Evolutionary conservation across 768 basidiomycete species (phyloP).

Genomic region (Boletellus emodensis): DNA sequence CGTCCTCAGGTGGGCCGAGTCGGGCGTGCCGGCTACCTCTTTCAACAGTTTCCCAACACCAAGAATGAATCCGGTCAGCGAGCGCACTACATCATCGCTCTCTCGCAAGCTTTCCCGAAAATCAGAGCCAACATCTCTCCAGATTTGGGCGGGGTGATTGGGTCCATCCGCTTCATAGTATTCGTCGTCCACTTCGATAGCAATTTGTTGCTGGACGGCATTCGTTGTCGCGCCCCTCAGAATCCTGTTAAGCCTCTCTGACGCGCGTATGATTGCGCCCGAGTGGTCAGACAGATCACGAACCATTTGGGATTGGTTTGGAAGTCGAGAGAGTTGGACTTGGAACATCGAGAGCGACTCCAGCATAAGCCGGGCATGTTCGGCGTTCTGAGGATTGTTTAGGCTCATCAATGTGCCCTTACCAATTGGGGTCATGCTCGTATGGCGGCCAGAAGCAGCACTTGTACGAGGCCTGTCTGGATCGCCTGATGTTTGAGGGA

Average conservation of each 20-base stretch:
- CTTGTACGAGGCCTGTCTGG: slow-evolving; percentile 12
- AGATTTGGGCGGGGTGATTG: slow-evolving; percentile 51
- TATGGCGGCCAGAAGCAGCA: slow-evolving; percentile 9
- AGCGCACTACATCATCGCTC: slow-evolving; percentile 76
- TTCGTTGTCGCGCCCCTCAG: slow-evolving; percentile 51
- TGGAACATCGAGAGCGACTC: slow-evolving; percentile 72
- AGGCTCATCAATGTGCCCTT: slow-evolving; percentile 11
- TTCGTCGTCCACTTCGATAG: slow-evolving; percentile 64
- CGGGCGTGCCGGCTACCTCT: slow-evolving; percentile 41
- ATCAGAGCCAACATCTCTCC: slow-evolving; percentile 67
- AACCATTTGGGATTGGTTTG: slow-evolving; percentile 40
- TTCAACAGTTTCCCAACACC: slow-evolving; percentile 67
- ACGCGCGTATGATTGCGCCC: slow-evolving; percentile 56
- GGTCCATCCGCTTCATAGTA: slow-evolving; percentile 18
- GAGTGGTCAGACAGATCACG: slow-evolving; percentile 60
- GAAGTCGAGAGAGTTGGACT: slow-evolving; percentile 54
- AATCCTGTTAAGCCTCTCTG: slow-evolving; percentile 64
- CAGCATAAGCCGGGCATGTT: slow-evolving; percentile 68
- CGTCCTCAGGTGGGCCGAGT: slow-evolving; percentile 42
- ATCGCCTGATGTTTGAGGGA: slow-evolving; percentile 18
- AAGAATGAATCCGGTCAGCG: slow-evolving; percentile 71
- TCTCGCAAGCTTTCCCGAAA: slow-evolving; percentile 66
- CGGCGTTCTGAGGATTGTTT: slow-evolving; percentile 32
- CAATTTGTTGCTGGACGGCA: slow-evolving; percentile 71
- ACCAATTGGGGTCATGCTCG: slow-evolving; percentile 16